A percentile compares a stretch with the other conserved stretches of the same genome.
These are phyloP conservation scores for Diaporthe batatas DNA, from an alignment of 2,329 filamentous ascomycete genomes.

Conservation along the genomic window DNA sequence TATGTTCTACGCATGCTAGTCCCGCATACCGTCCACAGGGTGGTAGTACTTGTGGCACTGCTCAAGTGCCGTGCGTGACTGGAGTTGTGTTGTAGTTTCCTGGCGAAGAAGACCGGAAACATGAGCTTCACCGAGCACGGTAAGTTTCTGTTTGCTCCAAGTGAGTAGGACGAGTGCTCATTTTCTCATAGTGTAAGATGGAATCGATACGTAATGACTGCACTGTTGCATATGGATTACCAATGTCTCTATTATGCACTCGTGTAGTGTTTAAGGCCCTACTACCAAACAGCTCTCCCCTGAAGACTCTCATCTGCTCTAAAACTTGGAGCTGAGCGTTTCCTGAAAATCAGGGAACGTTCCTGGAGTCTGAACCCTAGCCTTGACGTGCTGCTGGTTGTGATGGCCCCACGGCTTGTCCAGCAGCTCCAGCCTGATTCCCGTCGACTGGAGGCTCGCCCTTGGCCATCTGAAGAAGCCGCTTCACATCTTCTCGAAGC, in stretches of 20 bases:
- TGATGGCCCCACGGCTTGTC: no score
- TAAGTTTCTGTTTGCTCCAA: neutral
- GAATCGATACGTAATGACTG: no score
- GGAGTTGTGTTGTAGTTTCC: neutral
- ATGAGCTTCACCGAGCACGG: neutral
- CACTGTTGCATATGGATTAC: neutral
- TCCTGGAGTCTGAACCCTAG: neutral
- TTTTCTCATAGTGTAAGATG: neutral
- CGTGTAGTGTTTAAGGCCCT: neutral
- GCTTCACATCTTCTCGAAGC: neutral
- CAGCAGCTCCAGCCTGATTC: neutral
- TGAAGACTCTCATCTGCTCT: neutral
- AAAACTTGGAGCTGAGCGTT: neutral
- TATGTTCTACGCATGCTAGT: no score
- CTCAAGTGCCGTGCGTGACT: neutral
- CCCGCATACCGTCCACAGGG: neutral
- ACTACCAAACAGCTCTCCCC: neutral
- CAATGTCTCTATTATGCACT: neutral
- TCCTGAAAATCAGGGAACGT: no score
- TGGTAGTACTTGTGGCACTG: neutral
- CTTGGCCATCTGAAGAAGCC: neutral
- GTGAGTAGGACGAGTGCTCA: no score
- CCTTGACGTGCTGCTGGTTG: neutral
- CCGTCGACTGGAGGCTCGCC: neutral
- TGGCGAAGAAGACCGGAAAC: neutral